Percentiles rank a stretch among this genome's conserved stretches.
Conservation (phyloP, 805 yeast genomes). For the Debaryomyces tyrocola region DNA sequence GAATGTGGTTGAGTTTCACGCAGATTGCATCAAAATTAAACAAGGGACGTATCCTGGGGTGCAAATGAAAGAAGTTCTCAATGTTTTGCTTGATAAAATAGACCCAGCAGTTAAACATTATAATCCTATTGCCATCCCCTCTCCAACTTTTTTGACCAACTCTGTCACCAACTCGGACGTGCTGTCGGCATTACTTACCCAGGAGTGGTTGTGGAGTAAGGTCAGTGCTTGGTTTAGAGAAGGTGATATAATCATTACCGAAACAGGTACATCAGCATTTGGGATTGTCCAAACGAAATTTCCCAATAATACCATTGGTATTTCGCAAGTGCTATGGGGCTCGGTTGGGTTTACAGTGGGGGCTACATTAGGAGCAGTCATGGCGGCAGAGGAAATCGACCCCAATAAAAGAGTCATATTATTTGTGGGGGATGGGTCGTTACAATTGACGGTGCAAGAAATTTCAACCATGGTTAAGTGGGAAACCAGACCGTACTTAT, state of each 20-base stretch:
- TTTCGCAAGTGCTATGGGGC: constrained; percentile 72
- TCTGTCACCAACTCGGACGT: constrained; percentile 27
- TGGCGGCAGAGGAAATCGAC: constrained; percentile 60
- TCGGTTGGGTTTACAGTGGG: constrained; percentile 68
- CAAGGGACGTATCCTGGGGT: constrained; percentile 71
- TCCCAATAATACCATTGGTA: constrained; percentile 59
- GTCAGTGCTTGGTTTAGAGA: constrained; percentile 56
- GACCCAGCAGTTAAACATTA: constrained; percentile 36
- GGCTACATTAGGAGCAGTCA: constrained; percentile 61
- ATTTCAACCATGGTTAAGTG: constrained; percentile 65
- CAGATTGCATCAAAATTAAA: constrained; percentile 69
- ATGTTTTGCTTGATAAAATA: constrained; percentile 17
- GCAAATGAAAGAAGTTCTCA: constrained; percentile 57
- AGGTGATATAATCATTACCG: constrained; percentile 64
- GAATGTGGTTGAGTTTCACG: constrained; percentile 77
- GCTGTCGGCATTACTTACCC: constrained; percentile 35
- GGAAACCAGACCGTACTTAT: constrained; percentile 62
- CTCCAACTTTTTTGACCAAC: constrained; percentile 36
- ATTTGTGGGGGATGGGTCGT: constrained; percentile 70
- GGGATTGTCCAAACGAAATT: constrained; percentile 63
- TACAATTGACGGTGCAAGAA: constrained; percentile 69
- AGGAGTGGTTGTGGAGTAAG: constrained; percentile 64
- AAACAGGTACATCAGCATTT: constrained; percentile 71
- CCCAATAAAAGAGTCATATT: constrained; percentile 57
- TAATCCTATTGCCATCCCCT: constrained; percentile 53